phyloP scores from a whole-genome alignment of 306 rosid species.

The Benincasa hispida region DNA sequence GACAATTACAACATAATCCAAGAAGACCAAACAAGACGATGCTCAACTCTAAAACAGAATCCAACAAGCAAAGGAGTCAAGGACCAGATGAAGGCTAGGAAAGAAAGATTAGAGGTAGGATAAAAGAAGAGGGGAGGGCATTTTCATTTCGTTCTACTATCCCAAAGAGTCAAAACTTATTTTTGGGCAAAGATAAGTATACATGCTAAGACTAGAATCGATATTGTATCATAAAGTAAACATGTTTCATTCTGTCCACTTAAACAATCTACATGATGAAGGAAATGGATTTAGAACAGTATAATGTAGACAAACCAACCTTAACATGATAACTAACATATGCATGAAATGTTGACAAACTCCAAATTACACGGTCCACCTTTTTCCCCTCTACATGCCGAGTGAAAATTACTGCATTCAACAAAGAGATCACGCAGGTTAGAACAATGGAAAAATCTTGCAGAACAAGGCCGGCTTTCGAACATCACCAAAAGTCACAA shows the following conservation, averaged over 20 bases:
- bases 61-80: not conserved
- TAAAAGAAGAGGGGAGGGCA: not conserved
- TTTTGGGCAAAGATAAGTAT: not conserved
- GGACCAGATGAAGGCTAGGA: not conserved
- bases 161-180: not conserved
- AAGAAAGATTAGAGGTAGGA: not conserved
- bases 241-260: not conserved
- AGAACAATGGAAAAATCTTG: slow-evolving; percentile 4
- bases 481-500: slow-evolving; percentile 78
- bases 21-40: no score
- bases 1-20: no score
- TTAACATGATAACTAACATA: slow-evolving; percentile 97
- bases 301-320: slow-evolving; percentile 31
- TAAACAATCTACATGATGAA: not conserved
- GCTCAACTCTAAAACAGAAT: not conserved
- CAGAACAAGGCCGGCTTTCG: slow-evolving; percentile 10
- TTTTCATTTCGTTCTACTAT: not conserved
- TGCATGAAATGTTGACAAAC: slow-evolving; percentile 82
- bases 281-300: slow-evolving; percentile 6
- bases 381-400: slow-evolving; percentile 87
- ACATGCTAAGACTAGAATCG: not conserved
- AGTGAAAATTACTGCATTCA: slow-evolving; percentile 72
- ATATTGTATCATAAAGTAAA: not conserved
- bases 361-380: slow-evolving; percentile 86
- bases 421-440: slow-evolving; percentile 7